Base-by-base conservation (phyloP, 805 yeast genomes). In the Saccharomycopsis oosterbeekiorum region DNA sequence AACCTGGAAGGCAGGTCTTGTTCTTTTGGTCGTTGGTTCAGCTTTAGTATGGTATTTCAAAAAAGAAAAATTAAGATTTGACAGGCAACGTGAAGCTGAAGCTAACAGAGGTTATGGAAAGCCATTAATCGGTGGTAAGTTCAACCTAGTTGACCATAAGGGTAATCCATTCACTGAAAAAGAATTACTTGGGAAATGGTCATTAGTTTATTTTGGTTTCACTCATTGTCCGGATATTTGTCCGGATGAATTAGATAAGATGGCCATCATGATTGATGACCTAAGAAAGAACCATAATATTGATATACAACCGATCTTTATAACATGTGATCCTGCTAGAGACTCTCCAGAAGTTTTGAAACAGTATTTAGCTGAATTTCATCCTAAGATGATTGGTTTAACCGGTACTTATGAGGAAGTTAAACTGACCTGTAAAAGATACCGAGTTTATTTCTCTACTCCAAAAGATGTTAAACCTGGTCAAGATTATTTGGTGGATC, bases 191-290 rank as follows among this genome's bases (percentile, higher is more conserved):
- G 94, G 92, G 40, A 86, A 83, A 71, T 94, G 91, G 73, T 83
- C 93, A 11, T 76, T 94, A 55, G 73, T 93, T n/a, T 94, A 94
- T 72, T 94, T 94, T 74, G 99, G 99, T 0, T 94, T 94, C 76
- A 88, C 97, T 3, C 92, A 92, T 74, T 94, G 99, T 75, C 99
- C 99, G 6, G 99, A 94, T 74, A 92, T 94, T 59, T 94, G 99
- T 74, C 99, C 99, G 11, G 99, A 94, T 73, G 99, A 94, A 72
- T 80, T 94, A 63, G 99, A 94, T 72, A 89, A 93, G 70, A 79
- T 94, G 70, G 93, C 97, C 4, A 79, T 76, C 57, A 82, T 76
- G 80, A 76, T 82, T 69, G 82, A 80, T 65, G 80, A 78, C 42
- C 78, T 93, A 69, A 84, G 86, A 69, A 70, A 73, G 54, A 68